These are phyloP conservation scores for Leccinum griseonigrum DNA, from an alignment of 1,284 basidiomycete genomes.

Conservation along the genomic window DNA sequence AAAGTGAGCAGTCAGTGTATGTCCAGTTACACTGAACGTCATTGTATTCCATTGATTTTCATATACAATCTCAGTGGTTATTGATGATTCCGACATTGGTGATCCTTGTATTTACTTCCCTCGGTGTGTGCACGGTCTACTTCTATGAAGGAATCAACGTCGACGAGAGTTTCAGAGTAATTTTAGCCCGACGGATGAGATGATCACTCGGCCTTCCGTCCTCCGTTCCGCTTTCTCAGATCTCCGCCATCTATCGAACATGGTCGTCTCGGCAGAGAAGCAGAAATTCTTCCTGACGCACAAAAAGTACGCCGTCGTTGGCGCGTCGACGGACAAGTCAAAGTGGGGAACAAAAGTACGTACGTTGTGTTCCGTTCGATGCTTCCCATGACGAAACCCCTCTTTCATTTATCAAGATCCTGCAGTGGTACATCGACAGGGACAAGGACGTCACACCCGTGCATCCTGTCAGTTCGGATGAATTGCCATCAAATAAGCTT, in stretches of 20 bases:
- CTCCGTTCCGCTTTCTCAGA: conserved; percentile 1
- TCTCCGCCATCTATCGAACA: conserved; percentile 17
- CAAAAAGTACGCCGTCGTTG: conserved; percentile 69
- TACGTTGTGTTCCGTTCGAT: neutral
- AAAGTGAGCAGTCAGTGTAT: too few relatives aligned
- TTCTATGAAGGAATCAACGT: neutral
- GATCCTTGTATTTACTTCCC: too few relatives aligned
- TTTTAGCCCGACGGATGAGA: neutral
- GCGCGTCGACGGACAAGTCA: conserved; percentile 71
- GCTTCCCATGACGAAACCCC: neutral
- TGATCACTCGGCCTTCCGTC: conserved; percentile 2
- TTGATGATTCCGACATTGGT: too few relatives aligned
- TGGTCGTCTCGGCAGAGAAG: conserved; percentile 31
- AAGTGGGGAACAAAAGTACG: conserved; percentile 76
- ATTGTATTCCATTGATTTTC: too few relatives aligned
- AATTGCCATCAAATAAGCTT: conserved; percentile 25
- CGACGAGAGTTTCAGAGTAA: neutral
- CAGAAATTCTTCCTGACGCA: conserved; percentile 63
- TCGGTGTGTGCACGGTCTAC: neutral
- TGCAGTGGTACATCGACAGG: conserved; percentile 73
- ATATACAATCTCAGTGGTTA: too few relatives aligned
- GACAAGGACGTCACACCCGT: conserved; percentile 65
- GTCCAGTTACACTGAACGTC: too few relatives aligned
- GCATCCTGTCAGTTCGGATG: conserved; percentile 44
- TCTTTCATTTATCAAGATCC: conserved; percentile 44